Percentiles rank a stretch among this genome's conserved stretches.
These are phyloP conservation scores for Camellia sinensis DNA, from an alignment of 148 eudicot genomes.

Conservation along the genomic window DNA sequence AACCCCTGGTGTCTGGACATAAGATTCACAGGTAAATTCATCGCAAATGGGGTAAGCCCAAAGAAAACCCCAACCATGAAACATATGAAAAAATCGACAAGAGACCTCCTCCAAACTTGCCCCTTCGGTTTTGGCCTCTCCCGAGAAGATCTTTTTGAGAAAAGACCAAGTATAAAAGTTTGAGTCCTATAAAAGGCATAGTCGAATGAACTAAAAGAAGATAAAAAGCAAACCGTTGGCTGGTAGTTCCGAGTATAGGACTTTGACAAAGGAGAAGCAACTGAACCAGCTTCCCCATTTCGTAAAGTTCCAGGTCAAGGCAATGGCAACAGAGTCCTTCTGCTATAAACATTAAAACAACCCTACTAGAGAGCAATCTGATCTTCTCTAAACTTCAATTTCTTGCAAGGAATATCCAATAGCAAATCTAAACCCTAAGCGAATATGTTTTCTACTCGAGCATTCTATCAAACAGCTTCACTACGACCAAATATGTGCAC, in stretches of 20 bases:
- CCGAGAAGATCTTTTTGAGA: conserved; percentile 58
- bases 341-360: conserved; percentile 54
- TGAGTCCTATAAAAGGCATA: conserved; percentile 55
- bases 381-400: conserved; percentile 13
- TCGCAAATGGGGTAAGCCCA: conserved; percentile 63
- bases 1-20: conserved; percentile 47
- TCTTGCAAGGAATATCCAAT: background rate
- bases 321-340: conserved; percentile 75
- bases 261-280: conserved; percentile 71
- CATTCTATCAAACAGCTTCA: too few relatives aligned
- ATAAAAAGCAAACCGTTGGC: conserved; percentile 30
- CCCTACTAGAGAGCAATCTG: background rate
- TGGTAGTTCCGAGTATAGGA: conserved; percentile 39
- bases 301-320: conserved; percentile 55
- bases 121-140: conserved; percentile 67
- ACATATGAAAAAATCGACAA: conserved; percentile 50
- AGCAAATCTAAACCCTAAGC: background rate
- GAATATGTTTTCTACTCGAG: too few relatives aligned
- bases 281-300: conserved; percentile 58
- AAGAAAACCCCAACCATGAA: conserved; percentile 62
- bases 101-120: conserved; percentile 55
- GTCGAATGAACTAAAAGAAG: conserved; percentile 46
- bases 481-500: too few relatives aligned
- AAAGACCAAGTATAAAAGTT: conserved; percentile 48
- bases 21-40: conserved; percentile 36